Base-by-base conservation (phyloP, 2,329 filamentous ascomycete species). In the Xylariomycetidae sp. region DNA sequence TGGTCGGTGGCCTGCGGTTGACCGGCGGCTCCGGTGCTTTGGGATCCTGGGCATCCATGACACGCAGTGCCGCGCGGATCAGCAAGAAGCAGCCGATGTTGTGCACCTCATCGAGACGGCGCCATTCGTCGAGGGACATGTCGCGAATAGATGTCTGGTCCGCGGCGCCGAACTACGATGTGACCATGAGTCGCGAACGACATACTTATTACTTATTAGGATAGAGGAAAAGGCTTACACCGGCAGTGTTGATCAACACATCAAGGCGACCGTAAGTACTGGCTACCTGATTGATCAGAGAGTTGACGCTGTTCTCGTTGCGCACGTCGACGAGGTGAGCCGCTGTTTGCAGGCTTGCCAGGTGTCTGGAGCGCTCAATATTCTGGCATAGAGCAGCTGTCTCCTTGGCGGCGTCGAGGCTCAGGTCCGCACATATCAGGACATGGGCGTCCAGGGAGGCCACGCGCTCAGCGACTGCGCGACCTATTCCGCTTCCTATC, bases 41-140 rank as follows among this genome's bases (percentile, higher is more conserved):
- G 20, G 35, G 15, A 16, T 33, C 36, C 22, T 46, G 43, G 15
- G 16, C 16, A 26, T 46, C 35, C 43, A 46, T 46, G 20, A 40
- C 34, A 34, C 40, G 40, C 23, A 46, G 27, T 6, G 36, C 38
- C 22, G 43, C 43, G 18, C 43, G 43, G 13, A 38, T 46, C 27
- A 44, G 22, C 30, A 46, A 26, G 13, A 46, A 44, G 30, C 36
- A 46, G 15, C 40, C 41, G 16, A 44, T 44, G 28, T 46, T 46
- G 19, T 44, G 43, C n/a, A 41, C 30, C 1, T 44, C 43, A 17
- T 46, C 36, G 25, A 46, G 41, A 26, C 32, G 41, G 13, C 36
- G 40, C 41, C 43, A 41, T 14, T 46, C 43, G 11, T 31, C 29
- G 23, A 46, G 38, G n/a, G 40, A 31, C 39, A 42, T 40, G 16